Evolutionary conservation across 768 basidiomycete genomes (phyloP), one percentile per base, ranked within the genome.

Genomic region (Phanerodontia chrysosporium): DNA sequence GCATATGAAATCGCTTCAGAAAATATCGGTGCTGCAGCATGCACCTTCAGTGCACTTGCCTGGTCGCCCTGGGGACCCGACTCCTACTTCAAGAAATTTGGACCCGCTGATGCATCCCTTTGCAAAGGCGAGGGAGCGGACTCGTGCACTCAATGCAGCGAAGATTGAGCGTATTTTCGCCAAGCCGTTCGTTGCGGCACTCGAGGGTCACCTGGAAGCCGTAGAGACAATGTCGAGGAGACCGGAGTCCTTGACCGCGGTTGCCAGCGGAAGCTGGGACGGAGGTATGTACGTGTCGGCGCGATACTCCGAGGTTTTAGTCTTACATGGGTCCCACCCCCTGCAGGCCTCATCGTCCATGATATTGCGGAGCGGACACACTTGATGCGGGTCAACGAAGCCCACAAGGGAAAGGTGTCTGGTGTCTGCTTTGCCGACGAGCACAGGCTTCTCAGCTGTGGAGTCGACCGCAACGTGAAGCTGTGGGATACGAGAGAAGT

Each of bases 131-230:
- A 78, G 97, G 53, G 97, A 99, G 75, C 91, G 96, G 35, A 95
- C 85, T 21, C 86, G 97, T 59, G 97, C 97, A 2, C 71, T 98
- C 48, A 96, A 95, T 62, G 97, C 97, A 1, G 90, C 89, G 14
- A 99, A 99, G 76, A 91, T 99, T 81, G 96, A 98, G 53, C 80
- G 92, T 59, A 92, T 99, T 76, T 98, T 98, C 69, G 87, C 97
- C n/a, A 98, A 97, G 67, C 97, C 97, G 0, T 98, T 98, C 67
- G 79, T 99, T 16, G 92, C 84, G 36, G 81, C 85, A 54, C 71
- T 99, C 51, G 95, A 97, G 60, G 97, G 97, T 1, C 97, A 98
- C 71, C 79, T 90, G 39, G 95, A 98, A 70, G 93, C 94, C 18
- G 87, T 98, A n/a, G 95, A 97, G 73, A 84, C 86, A 21, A 75